Base-by-base conservation (phyloP, 225 moss, liverwort and hornwort genomes). In the Polytrichum formosum region DNA sequence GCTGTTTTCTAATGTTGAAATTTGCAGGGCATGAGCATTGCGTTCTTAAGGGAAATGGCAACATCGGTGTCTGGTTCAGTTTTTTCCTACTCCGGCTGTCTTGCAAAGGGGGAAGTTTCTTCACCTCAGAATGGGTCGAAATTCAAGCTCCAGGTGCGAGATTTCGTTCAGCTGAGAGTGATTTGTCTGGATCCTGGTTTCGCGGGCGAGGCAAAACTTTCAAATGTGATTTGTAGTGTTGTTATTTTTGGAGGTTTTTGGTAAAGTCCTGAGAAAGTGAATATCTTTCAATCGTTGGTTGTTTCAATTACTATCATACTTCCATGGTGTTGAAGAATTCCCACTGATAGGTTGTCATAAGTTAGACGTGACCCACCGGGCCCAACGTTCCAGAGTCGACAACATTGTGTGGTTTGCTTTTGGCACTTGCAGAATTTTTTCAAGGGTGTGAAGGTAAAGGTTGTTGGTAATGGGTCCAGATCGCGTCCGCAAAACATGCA, bases 401-500 rank as follows among this genome's bases (percentile, higher is more conserved):
- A 67, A 7, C 22, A 16, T 37, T 17, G 23, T 17, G 23, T 58
- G 56, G 22, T 69, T 63, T 22, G 67, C 23, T 29, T 60, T 18
- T 72, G 76, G 69, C 23, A 21, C 22, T 74, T 76, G 76, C 46
- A 87, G 83, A 84, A 68, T 68, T 7, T 75, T 23, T 82, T 84
- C 54, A 84, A 81, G 67, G 81, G 81, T 33, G 76, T 61, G 46
- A 67, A 64, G 31, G 67, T 84, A 70, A 72, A 81, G 78, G 66
- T 74, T 76, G 66, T 74, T 63, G 74, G 60, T 16, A 37, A 33
- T n/a, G 67, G 58, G 64, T 72, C 53, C 28, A 67, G 5, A 21
- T 65, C 53, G 74, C 60, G 72, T 74, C 76, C 10, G 37, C 37
- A 67, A 75, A 72, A 23, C 60, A 65, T 26, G 28, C 69, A 60